phyloP scores from a whole-genome alignment of 2,329 filamentous ascomycete species.

The Ophiostoma quercus region DNA sequence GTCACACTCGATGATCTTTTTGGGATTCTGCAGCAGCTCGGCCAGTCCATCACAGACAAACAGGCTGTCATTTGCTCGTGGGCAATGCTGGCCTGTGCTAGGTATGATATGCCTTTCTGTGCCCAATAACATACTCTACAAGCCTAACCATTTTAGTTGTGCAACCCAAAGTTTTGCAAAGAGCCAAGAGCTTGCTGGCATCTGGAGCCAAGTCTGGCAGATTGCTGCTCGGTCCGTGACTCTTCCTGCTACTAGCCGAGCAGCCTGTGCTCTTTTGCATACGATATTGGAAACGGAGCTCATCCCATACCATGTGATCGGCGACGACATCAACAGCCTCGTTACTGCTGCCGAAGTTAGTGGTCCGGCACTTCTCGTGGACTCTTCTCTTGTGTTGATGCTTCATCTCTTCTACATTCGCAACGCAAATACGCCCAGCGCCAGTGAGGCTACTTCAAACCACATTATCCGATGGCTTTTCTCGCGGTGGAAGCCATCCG shows the following conservation, averaged over 20 bases:
- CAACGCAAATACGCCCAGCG: conserved; percentile 62
- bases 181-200: conserved; percentile 38
- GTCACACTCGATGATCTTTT: conserved; percentile 49
- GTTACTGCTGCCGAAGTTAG: conserved; percentile 73
- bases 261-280: conserved; percentile 68
- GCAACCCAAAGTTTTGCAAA: conserved; percentile 41
- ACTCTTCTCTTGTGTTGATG: conserved; percentile 73
- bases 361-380: conserved; percentile 72
- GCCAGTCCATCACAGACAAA: conserved; percentile 62
- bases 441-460: conserved; percentile 61
- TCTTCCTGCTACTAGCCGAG: conserved; percentile 64
- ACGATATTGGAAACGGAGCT: conserved; percentile 61
- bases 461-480: conserved; percentile 78
- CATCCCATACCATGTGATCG: conserved; percentile 61
- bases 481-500: conserved; percentile 75
- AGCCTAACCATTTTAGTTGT: conserved; percentile 31
- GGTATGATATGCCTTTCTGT: conserved; percentile 37
- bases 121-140: background rate
- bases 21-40: conserved; percentile 54
- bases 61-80: conserved; percentile 63
- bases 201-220: conserved; percentile 74
- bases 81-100: conserved; percentile 77
- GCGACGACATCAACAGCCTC: conserved; percentile 66
- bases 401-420: conserved; percentile 60
- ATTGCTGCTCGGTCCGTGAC: conserved; percentile 65